Percentiles rank a stretch among this genome's conserved stretches.
phyloP scores from a whole-genome alignment of 139 green algal genomes.

The Micractinium conductrix region DNA sequence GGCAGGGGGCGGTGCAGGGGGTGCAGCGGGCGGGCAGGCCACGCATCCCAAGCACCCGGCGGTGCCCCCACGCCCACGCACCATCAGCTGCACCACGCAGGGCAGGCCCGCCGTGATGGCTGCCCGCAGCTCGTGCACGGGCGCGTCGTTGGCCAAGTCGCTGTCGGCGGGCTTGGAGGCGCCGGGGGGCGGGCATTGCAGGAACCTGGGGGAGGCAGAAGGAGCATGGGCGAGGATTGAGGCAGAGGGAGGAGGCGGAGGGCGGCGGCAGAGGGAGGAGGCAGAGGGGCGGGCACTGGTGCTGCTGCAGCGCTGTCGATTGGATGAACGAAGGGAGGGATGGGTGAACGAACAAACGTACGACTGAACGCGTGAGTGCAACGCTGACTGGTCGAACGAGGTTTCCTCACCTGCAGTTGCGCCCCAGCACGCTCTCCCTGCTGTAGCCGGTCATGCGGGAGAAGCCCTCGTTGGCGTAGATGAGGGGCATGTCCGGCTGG shows the following conservation, averaged over 20 bases:
- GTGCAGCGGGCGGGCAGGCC: too few species aligned
- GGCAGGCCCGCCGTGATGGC: conserved; percentile 57
- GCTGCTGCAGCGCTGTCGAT: too few species aligned
- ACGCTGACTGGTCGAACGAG: too few species aligned
- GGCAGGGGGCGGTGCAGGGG: too few species aligned
- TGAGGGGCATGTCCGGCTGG: conserved; percentile 83
- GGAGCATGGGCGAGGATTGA: too few species aligned
- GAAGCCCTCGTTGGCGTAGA: conserved; percentile 86
- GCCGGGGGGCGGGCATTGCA: conserved; percentile 48
- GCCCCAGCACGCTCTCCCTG: conserved; percentile 55
- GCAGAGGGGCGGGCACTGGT: neutral
- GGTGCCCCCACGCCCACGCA: neutral
- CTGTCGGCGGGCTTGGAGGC: neutral
- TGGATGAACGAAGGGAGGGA: too few species aligned
- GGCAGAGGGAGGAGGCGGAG: neutral
- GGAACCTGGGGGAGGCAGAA: conserved; percentile 49
- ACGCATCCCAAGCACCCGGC: too few species aligned
- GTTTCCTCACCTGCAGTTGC: conserved; percentile 79
- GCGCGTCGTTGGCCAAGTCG: conserved; percentile 36
- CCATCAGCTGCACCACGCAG: conserved; percentile 59
- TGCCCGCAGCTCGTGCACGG: conserved; percentile 48
- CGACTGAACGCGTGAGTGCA: too few species aligned
- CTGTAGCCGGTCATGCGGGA: conserved; percentile 85
- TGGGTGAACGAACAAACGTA: too few species aligned
- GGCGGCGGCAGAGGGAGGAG: neutral